These are phyloP conservation scores for Pythium biforme DNA, from an alignment of 352 stramenopile species.

Conservation along the genomic window DNA sequence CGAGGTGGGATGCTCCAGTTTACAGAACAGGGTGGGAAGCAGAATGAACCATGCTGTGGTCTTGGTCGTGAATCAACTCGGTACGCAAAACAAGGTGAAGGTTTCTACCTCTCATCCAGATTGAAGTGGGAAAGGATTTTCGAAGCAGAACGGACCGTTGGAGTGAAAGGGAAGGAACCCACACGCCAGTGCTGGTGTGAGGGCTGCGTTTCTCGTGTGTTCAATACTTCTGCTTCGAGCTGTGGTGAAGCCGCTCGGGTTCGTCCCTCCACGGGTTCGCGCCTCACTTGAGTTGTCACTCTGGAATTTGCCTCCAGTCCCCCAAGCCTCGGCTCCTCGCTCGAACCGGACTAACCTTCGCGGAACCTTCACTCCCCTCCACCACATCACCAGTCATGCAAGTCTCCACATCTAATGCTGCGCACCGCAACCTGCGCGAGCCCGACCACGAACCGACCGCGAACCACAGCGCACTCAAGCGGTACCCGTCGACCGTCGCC, in stretches of 20 bases:
- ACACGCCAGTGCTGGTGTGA: background rate
- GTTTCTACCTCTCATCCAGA: too few relatives aligned
- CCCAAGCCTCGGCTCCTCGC: too few relatives aligned
- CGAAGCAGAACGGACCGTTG: slow-evolving; percentile 7
- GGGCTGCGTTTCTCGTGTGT: slow-evolving; percentile 5
- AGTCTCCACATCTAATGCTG: slow-evolving; percentile 11
- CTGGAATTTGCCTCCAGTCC: background rate
- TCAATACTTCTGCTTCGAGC: slow-evolving; percentile 2
- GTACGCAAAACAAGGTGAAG: background rate
- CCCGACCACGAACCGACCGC: slow-evolving; percentile 12
- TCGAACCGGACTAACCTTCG: slow-evolving; percentile 1
- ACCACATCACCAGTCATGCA: slow-evolving; percentile 21
- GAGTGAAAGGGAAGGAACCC: background rate
- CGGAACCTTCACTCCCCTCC: background rate
- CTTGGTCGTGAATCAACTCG: background rate
- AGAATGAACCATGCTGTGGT: too few relatives aligned
- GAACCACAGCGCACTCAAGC: slow-evolving; percentile 3
- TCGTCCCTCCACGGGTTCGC: too few relatives aligned
- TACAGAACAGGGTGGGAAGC: background rate
- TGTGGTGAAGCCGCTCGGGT: too few relatives aligned
- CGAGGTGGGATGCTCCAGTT: background rate
- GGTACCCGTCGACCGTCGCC: background rate
- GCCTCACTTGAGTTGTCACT: slow-evolving; percentile 6
- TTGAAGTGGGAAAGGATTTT: slow-evolving; percentile 13
- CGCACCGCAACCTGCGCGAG: slow-evolving; percentile 6